phyloP scores from a whole-genome alignment of 2,329 filamentous ascomycete genomes.

The Cladosporium halotolerans region DNA sequence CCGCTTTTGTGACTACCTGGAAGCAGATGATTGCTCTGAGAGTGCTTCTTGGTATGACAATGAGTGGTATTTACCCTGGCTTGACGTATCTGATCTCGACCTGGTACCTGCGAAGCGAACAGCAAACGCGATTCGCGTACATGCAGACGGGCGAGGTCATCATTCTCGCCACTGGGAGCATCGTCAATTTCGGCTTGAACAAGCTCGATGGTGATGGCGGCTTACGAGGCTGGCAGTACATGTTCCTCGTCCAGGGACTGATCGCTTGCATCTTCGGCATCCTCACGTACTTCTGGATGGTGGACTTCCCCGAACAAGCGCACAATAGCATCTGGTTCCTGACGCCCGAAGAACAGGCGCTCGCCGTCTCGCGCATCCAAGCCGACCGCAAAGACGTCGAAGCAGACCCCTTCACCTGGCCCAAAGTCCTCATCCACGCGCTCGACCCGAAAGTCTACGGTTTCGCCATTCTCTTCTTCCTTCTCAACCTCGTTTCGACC shows the following conservation, averaged over 20 bases:
- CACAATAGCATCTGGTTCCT: conserved; percentile 54
- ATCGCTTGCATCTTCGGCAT: conserved; percentile 54
- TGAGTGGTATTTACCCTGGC: conserved; percentile 50
- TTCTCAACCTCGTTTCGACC: conserved; percentile 61
- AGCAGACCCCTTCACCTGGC: conserved; percentile 51
- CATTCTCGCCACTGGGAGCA: conserved; percentile 58
- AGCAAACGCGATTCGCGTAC: conserved; percentile 60
- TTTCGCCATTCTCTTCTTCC: conserved; percentile 59
- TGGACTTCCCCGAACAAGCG: conserved; percentile 61
- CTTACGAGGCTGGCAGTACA: conserved; percentile 60
- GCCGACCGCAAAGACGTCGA: conserved; percentile 55
- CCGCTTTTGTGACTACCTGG: conserved; percentile 63
- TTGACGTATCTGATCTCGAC: conserved; percentile 47
- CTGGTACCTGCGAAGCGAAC: conserved; percentile 59
- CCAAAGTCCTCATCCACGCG: conserved; percentile 51
- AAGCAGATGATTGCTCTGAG: conserved; percentile 62
- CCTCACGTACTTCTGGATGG: conserved; percentile 62
- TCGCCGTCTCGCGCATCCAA: conserved; percentile 54
- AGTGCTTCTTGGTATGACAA: conserved; percentile 59
- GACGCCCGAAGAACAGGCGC: conserved; percentile 47
- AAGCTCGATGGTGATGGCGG: conserved; percentile 51
- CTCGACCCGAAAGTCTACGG: conserved; percentile 58
- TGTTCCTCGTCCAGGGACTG: conserved; percentile 61
- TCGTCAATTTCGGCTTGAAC: conserved; percentile 65
- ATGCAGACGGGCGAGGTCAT: conserved; percentile 60